Evolutionary conservation across 306 rosid species (phyloP), one percentile per base, ranked within the genome.

Genomic region (Vigna reflexopilosa): DNA sequence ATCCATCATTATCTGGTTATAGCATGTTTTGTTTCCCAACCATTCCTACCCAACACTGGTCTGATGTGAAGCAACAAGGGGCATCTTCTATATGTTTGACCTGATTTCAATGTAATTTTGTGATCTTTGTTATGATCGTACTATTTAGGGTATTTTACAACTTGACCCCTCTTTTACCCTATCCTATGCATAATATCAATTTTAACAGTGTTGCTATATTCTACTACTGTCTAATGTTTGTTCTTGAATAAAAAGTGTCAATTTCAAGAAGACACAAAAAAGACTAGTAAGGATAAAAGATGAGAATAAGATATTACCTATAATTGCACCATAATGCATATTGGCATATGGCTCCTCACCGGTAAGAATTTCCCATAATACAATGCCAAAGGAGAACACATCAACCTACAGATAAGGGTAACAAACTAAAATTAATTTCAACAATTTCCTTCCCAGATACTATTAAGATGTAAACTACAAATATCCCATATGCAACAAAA

Each of bases 311-410:
- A 56, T 70, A 72, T 59, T 38, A 94, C 98, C 97, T 83, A 94
- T 94, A 68, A 94, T 94, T 66, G 93, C 98, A 72, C 97, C 98
- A 67, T 91, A 94, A 82, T 92, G 98, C 98, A 94, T 94, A 83
- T 94, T 92, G 78, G 97, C 98, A 58, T 94, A 94, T 5, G 98
- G 98, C 87, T 94, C 98, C 85, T 94, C 97, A 30, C 98, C 94
- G 0, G 97, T 94, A 68, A 94, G 93, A 85, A 94, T 92, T 86
- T 94, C 98, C 98, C 98, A 94, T 28, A 94, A 69, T 55, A 92
- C 97, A 48, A 94, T 92, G 45, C 98, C 98, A 69, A 94, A 94
- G 51, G 98, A 94, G 90, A 94, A 94, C 47, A 92, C 90, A 56
- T 94, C 97, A 82, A 94, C 98, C 98, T 94, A 83, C 73, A 70